Evolutionary conservation across 2,329 filamentous ascomycete species (phyloP), one percentile per base, ranked within the genome.

Genomic region (Alternaria arbusti): DNA sequence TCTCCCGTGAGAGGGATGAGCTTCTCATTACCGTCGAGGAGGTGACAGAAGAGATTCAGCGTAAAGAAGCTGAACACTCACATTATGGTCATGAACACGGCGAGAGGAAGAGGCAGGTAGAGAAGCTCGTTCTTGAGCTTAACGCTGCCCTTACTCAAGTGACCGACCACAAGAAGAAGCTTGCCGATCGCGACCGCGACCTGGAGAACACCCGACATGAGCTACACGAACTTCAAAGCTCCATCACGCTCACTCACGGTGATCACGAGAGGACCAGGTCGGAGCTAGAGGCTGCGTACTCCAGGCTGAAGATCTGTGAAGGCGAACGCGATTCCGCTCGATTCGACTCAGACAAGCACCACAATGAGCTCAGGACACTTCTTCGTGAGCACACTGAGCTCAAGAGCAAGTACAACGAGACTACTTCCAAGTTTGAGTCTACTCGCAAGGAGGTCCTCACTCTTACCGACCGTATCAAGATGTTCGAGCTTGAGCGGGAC

Each of bases 141-240:
- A 68, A 67, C 4, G 59, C 67, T n/a, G 65, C 70, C 12, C 49
- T 72, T 12, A 68, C 67, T 2, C 60, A 62, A 12, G 66, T 73
- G 4, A 59, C 70, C 10, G 69, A 74, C 13, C 67, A 70, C 54
- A 74, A 74, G 66, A 68, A 69, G 60, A 71, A 72, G 54, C 62
- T 74, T 25, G 45, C 63, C 9, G 70, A 70, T 25, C 59, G 69
- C 10, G 71, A 74, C 20, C 70, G 57, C 15, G 67, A 70, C 26
- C 47, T 74, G 7, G 67, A 72, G 17, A 57, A 56, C 13, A 57
- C 58, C 15, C 72, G 70, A 23, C 60, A 55, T 13, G 70, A 74
- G 49, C 51, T 74, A 3, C 47, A 46, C n/a, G 66, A 73, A 45
- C 59, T 72, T 17, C 61, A 61, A 8, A 59, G 54, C 15, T 68